Base-by-base conservation (phyloP, 345 rosid genomes). In the Psidium friedrichsthalianum region DNA sequence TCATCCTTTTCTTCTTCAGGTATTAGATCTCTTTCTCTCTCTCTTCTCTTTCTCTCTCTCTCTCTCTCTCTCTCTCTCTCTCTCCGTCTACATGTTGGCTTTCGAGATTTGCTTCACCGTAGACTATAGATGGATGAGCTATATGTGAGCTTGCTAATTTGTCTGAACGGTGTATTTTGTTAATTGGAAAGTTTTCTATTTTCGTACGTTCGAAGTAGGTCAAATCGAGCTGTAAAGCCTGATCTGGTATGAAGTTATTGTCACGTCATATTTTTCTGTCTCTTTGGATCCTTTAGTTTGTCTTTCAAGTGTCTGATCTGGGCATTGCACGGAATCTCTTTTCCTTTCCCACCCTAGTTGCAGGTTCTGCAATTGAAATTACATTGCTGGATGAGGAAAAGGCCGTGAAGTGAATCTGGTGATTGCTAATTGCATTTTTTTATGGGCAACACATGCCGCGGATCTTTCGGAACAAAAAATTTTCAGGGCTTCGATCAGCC, bases 371-470 rank as follows among this genome's bases (percentile, higher is more conserved):
- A 78, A 84, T 51, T 85, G 87, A 88, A 87, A 89, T 91, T 83
- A 85, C 74, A 84, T n/a, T 84, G 82, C 86, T 90, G 90, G 91
- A 89, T 89, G 93, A 85, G 89, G 94, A 90, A 81, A 81, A 27
- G 84, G 76, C 32, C 51, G 69, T 85, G 87, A 87, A 87, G 86
- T 82, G 56, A 42, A 85, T 88, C 61, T 88, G 86, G 83, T 86
- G 85, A 85, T 88, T 88, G 83, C 78, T 69, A 32, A 83, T 87
- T 90, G 90, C 94, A 22, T 69, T 20, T 93, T 97, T 95, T 89
- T 36, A 97, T 97, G 99, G 99, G 99, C 96, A 97, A 97, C 90
- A 90, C 98, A 92, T 97, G 99, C 93, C 94, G 98, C 85, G 98
- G 98, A 89, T 93, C 99, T 91, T 93, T 93, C 88, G 92, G 92